These are phyloP conservation scores for Didymella sp. DNA, from an alignment of 2,329 filamentous ascomycete species.

Conservation along the genomic window DNA sequence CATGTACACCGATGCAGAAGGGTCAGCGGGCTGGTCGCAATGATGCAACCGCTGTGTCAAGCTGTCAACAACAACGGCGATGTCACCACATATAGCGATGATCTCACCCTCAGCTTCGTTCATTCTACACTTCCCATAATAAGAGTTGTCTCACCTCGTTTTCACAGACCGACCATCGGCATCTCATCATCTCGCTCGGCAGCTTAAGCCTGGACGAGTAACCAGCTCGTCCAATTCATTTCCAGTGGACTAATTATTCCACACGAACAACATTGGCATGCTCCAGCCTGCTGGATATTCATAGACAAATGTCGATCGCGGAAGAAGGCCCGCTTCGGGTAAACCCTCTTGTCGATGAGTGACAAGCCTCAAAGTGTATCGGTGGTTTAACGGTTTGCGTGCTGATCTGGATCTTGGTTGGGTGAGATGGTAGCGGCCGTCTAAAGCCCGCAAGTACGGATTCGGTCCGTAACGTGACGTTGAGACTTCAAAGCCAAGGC, in stretches of 20 bases:
- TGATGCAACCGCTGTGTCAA: slow-evolving; percentile 13
- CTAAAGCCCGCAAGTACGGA: slow-evolving; percentile 4
- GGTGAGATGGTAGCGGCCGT: slow-evolving; percentile 10
- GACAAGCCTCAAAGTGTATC: slow-evolving; percentile 17
- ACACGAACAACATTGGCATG: slow-evolving; percentile 2
- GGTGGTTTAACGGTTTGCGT: slow-evolving; percentile 21
- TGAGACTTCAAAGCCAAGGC: not conserved
- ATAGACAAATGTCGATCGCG: slow-evolving; percentile 17
- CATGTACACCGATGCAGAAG: not conserved
- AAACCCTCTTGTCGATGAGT: slow-evolving; percentile 1
- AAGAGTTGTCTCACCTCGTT: not conserved
- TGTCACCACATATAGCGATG: slow-evolving; percentile 9
- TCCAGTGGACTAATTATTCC: slow-evolving; percentile 3
- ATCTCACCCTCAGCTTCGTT: slow-evolving; percentile 10
- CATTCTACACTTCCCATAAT: not conserved
- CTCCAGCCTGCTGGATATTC: slow-evolving; percentile 13
- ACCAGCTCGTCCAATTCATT: not conserved
- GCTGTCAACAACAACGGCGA: slow-evolving; percentile 13
- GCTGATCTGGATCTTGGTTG: slow-evolving; percentile 11
- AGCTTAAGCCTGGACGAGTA: not conserved
- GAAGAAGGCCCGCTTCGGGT: slow-evolving; percentile 15
- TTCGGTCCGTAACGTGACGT: slow-evolving; percentile 10
- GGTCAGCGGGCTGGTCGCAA: not conserved
- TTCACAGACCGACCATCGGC: slow-evolving; percentile 3
- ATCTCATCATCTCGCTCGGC: not conserved